phyloP scores from a whole-genome alignment of 164 flowering plant genomes.

The Brasenia schreberi region DNA sequence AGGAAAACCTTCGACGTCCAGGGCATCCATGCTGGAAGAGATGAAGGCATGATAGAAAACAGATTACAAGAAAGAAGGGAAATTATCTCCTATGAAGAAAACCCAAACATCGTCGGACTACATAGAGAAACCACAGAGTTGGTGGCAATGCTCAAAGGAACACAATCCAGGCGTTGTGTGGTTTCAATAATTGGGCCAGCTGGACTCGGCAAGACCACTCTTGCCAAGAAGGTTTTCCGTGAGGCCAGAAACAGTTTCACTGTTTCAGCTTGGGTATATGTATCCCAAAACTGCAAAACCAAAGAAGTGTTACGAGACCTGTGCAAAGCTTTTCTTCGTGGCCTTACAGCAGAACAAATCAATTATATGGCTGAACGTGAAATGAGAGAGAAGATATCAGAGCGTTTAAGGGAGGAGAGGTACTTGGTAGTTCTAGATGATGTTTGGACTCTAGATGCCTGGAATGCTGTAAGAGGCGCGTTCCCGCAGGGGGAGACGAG shows the following conservation, averaged over 20 bases:
- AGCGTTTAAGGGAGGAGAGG: constrained; percentile 29
- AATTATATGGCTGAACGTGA: constrained; percentile 27
- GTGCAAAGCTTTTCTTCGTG: not conserved
- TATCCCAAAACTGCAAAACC: constrained; percentile 20
- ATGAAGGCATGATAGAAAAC: too few relatives aligned
- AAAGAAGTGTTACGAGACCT: constrained; percentile 7
- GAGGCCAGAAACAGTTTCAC: constrained; percentile 13
- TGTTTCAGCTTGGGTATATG: constrained; percentile 46
- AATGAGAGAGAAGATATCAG: constrained; percentile 29
- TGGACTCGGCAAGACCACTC: constrained; percentile 45
- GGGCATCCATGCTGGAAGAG: not conserved
- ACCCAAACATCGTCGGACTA: not conserved
- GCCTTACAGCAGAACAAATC: constrained; percentile 21
- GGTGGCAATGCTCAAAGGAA: not conserved
- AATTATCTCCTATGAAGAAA: too few relatives aligned
- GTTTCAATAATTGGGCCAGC: constrained; percentile 49
- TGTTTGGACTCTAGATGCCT: constrained; percentile 35
- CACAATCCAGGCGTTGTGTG: constrained; percentile 3
- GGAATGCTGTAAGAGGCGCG: constrained; percentile 24
- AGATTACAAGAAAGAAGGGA: too few relatives aligned
- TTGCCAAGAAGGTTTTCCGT: constrained; percentile 32
- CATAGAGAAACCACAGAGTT: not conserved
- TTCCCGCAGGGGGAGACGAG: constrained; percentile 25
- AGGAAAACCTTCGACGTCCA: constrained; percentile 4
- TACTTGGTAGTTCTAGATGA: constrained; percentile 47